phyloP scores from a whole-genome alignment of 73 alveolate species.

The Paramecium sexaurelia region DNA sequence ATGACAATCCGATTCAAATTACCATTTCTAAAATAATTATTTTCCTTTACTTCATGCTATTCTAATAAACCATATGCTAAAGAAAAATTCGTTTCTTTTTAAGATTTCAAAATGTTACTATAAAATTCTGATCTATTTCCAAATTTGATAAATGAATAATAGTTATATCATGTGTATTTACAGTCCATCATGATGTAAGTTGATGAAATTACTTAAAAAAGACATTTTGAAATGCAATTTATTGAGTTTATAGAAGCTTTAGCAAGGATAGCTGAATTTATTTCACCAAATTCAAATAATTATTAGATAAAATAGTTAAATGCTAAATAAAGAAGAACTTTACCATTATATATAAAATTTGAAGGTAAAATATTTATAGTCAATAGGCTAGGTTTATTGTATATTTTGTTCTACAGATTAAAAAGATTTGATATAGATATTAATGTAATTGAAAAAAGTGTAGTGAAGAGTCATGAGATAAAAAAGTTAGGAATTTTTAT shows the following conservation, averaged over 20 bases:
- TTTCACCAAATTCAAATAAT: constrained; percentile 42
- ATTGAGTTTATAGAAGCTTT: constrained; percentile 84
- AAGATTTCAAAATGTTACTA: constrained; percentile 75
- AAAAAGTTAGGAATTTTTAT: constrained; percentile 34
- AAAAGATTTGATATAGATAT: constrained; percentile 11
- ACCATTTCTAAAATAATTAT: constrained; percentile 65
- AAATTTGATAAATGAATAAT: constrained; percentile 79
- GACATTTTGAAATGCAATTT: constrained; percentile 78
- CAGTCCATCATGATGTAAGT: constrained; percentile 83
- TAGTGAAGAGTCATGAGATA: neutral
- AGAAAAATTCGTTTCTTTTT: constrained; percentile 70
- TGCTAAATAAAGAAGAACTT: constrained; percentile 24
- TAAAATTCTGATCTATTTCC: constrained; percentile 75
- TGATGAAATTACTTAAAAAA: constrained; percentile 76
- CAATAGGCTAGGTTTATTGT: neutral
- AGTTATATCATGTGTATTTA: constrained; percentile 72
- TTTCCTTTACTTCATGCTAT: constrained; percentile 66
- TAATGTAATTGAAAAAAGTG: constrained; percentile 31
- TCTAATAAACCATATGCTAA: constrained; percentile 73
- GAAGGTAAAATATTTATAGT: constrained; percentile 15
- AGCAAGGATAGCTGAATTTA: constrained; percentile 79
- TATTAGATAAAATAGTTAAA: constrained; percentile 2
- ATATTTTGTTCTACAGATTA: neutral
- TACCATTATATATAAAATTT: constrained; percentile 32
- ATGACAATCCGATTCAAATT: constrained; percentile 65